Evolutionary conservation across 2,329 filamentous ascomycete genomes (phyloP).

Genomic region (Clarireedia monteithiana): DNA sequence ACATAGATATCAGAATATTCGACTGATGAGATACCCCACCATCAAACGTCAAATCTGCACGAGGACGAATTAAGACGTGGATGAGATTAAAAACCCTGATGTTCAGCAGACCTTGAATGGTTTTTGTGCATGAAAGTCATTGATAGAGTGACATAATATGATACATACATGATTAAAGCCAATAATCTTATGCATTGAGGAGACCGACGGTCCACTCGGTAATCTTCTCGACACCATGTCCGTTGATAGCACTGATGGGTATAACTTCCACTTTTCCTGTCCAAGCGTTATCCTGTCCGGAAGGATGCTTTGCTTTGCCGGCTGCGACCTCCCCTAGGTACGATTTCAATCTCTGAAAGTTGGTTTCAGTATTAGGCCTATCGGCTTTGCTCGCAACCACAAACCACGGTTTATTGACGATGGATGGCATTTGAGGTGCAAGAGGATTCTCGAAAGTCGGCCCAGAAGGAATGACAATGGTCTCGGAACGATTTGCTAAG

Average conservation of each 20-base stretch:
- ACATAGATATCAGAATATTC: conserved; percentile 1
- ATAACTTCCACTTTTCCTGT: conserved; percentile 58
- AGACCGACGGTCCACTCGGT: conserved; percentile 65
- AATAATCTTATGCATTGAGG: conserved; percentile 31
- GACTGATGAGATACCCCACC: conserved; percentile 1
- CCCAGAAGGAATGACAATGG: conserved; percentile 21
- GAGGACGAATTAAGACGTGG: background rate
- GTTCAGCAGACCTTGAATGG: background rate
- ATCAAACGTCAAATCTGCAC: conserved; percentile 7
- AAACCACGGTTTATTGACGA: conserved; percentile 94
- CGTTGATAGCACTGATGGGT: conserved; percentile 83
- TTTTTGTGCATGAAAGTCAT: conserved; percentile 1
- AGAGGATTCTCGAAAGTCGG: conserved; percentile 21
- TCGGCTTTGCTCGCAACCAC: conserved; percentile 93
- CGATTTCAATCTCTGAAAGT: conserved; percentile 59
- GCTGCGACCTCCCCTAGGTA: conserved; percentile 63
- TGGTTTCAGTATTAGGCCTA: conserved; percentile 66
- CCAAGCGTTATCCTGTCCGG: conserved; percentile 52
- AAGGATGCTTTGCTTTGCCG: conserved; percentile 63
- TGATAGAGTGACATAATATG: conserved; percentile 1
- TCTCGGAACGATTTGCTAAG: conserved; percentile 23
- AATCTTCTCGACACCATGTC: conserved; percentile 71
- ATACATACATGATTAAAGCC: conserved; percentile 3
- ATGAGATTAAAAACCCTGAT: background rate
- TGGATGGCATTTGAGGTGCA: conserved; percentile 32